Conservation (phyloP, 495 filamentous ascomycete species). For the Penicillium canariense region DNA sequence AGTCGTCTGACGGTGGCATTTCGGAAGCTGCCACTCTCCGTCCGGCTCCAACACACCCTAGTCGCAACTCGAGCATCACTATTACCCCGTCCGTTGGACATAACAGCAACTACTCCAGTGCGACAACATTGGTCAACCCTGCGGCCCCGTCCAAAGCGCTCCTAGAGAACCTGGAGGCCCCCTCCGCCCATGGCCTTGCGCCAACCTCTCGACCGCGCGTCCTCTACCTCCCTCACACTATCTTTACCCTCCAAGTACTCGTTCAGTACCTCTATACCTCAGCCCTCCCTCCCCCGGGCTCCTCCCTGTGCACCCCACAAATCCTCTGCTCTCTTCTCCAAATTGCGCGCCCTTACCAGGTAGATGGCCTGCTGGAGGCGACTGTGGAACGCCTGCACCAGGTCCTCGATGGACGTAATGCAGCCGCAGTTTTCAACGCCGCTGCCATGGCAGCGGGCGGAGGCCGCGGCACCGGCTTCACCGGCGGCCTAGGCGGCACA, state of each 20-base stretch:
- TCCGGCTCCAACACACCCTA: slow-evolving; percentile 41
- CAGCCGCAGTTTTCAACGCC: slow-evolving; percentile 96
- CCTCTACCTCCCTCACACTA: slow-evolving; percentile 89
- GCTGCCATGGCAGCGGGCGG: slow-evolving; percentile 97
- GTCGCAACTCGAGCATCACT: slow-evolving; percentile 78
- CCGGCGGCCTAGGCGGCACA: slow-evolving; percentile 42
- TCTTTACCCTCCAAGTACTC: slow-evolving; percentile 80
- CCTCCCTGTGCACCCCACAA: slow-evolving; percentile 86
- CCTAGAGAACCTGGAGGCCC: slow-evolving; percentile 43
- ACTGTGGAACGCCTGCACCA: slow-evolving; percentile 88
- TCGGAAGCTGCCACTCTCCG: slow-evolving; percentile 55
- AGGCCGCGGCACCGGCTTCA: slow-evolving; percentile 64
- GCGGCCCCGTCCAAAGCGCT: slow-evolving; percentile 46
- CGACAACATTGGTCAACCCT: slow-evolving; percentile 55
- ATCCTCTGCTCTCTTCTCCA: slow-evolving; percentile 94
- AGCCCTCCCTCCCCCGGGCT: slow-evolving; percentile 69
- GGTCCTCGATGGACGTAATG: slow-evolving; percentile 86
- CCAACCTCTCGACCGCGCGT: slow-evolving; percentile 77
- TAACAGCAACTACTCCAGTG: slow-evolving; percentile 58
- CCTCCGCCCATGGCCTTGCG: slow-evolving; percentile 52
- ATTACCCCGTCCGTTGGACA: slow-evolving; percentile 71
- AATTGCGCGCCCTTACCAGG: slow-evolving; percentile 85
- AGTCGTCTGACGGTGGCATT: slow-evolving; percentile 55
- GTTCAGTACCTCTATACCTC: slow-evolving; percentile 93
- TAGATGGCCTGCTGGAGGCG: slow-evolving; percentile 89